Evolutionary conservation across 257 asterid species (phyloP), one percentile per base, ranked within the genome.

Genomic region (Linaria vulgaris): DNA sequence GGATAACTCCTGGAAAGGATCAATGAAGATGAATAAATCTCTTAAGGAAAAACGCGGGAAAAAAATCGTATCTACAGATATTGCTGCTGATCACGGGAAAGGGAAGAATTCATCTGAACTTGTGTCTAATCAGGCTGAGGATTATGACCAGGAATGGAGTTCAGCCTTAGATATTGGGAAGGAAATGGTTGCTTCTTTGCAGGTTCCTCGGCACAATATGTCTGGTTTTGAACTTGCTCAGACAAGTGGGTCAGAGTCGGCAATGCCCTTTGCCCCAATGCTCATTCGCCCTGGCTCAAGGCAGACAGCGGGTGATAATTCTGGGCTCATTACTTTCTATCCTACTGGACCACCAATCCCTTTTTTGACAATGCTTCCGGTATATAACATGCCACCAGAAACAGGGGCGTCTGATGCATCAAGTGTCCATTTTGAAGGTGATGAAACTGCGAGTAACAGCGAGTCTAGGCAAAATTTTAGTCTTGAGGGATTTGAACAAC

Each of bases 321-420:
- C 96, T 44, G 95, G 88, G 62, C 47, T 90, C 57, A 51, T 92
- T 73, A 74, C 96, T 44, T 94, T 94, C 73, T 87, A 84, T 64
- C 97, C 95, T 30, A 85, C 99, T 20, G 99, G 99, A 12, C 99
- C 99, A 53, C 97, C 99, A 23, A 83, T 94, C 68, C 99, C 97
- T 5, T 94, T 90, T 69, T 56, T 90, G 41, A 85, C 97, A n/a
- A 94, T 94, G 99, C 92, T 94, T 56, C 96, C 99, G 25, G 61
- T 87, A 23, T 87, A 84, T 69, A 82, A 87, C 72, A 59, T 78
- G 48, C 82, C 95, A 50, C 87, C 88, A 10, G 91, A 84, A 64
- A 58, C 83, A 6, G 84, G 85, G 25, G 64, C 77, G 59, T 74
- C 94, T 50, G 91, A 83, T 74, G 67, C 80, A 72, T 80, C 87